These are phyloP conservation scores for Striga asiatica DNA, from an alignment of 257 asterid species.

Conservation along the genomic window DNA sequence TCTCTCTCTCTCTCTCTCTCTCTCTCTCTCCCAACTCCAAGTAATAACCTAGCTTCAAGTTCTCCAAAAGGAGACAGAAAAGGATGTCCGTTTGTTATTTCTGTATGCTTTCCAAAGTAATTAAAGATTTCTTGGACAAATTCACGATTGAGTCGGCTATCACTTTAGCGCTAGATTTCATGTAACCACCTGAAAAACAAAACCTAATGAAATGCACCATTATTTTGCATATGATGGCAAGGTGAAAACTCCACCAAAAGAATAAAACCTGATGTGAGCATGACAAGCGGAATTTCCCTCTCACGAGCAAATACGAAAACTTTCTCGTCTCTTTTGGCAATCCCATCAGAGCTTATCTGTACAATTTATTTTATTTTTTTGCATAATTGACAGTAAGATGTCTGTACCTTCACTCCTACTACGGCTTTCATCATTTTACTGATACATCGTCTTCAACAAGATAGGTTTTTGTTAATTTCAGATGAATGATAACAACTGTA, in stretches of 20 bases:
- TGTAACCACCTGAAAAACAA: slow-evolving; percentile 70
- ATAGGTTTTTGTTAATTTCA: too few relatives aligned
- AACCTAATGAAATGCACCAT: slow-evolving; percentile 9
- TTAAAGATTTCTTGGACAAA: slow-evolving; percentile 55
- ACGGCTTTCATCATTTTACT: too few relatives aligned
- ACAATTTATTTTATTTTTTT: not conserved
- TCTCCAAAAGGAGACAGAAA: not conserved
- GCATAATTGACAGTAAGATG: too few relatives aligned
- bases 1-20: not conserved
- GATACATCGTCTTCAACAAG: too few relatives aligned
- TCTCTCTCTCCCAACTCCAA: slow-evolving; percentile 59
- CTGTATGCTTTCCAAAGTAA: slow-evolving; percentile 31
- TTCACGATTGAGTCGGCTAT: slow-evolving; percentile 80
- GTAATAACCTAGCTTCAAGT: not conserved
- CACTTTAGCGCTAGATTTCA: slow-evolving; percentile 87
- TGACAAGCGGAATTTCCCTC: slow-evolving; percentile 60
- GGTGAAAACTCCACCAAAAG: not conserved
- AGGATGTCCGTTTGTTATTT: slow-evolving; percentile 12
- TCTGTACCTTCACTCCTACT: too few relatives aligned
- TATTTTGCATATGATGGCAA: not conserved
- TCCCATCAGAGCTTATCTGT: slow-evolving; percentile 90
- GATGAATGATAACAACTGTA: too few relatives aligned
- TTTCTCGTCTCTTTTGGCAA: slow-evolving; percentile 68
- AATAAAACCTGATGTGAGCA: slow-evolving; percentile 84
- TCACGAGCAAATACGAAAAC: slow-evolving; percentile 66